phyloP scores from a whole-genome alignment of 352 stramenopile species.

The Globisporangium camurandrum region DNA sequence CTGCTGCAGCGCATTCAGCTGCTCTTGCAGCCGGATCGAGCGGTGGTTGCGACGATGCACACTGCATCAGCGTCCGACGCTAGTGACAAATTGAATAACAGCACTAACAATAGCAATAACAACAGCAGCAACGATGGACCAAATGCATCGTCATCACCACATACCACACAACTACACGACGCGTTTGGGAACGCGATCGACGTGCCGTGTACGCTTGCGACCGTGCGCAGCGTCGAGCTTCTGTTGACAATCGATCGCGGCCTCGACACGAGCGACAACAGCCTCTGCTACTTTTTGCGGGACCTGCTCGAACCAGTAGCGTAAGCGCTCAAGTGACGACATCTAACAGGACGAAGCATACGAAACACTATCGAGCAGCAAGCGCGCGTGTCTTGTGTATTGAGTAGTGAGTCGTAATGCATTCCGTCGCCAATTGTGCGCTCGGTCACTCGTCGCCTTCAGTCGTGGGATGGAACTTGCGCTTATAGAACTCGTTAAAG shows the following conservation, averaged over 20 bases:
- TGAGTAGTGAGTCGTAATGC: too few relatives aligned
- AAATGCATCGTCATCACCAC: not conserved
- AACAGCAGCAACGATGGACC: too few relatives aligned
- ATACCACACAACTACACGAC: conserved; percentile 15
- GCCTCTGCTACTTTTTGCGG: conserved; percentile 65
- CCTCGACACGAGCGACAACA: conserved; percentile 32
- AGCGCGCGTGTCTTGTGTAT: too few relatives aligned
- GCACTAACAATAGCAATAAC: too few relatives aligned
- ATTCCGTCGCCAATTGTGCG: too few relatives aligned
- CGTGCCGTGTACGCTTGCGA: conserved; percentile 37
- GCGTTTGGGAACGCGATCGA: conserved; percentile 38
- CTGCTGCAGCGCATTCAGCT: conserved; percentile 30
- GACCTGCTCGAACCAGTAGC: conserved; percentile 39
- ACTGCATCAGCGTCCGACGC: too few relatives aligned
- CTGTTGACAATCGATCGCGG: conserved; percentile 42
- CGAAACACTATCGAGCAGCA: too few relatives aligned
- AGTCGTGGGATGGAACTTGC: conserved; percentile 30
- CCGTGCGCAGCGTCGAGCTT: conserved; percentile 34
- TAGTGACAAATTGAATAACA: too few relatives aligned
- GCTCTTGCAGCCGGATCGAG: conserved; percentile 19
- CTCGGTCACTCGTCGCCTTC: conserved; percentile 11
- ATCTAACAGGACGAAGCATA: too few relatives aligned
- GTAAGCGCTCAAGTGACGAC: not conserved
- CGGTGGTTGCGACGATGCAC: not conserved
- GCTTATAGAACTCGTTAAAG: conserved; percentile 88